These are phyloP conservation scores for Diaporthe citriasiana DNA, from an alignment of 2,329 filamentous ascomycete genomes.

Conservation along the genomic window DNA sequence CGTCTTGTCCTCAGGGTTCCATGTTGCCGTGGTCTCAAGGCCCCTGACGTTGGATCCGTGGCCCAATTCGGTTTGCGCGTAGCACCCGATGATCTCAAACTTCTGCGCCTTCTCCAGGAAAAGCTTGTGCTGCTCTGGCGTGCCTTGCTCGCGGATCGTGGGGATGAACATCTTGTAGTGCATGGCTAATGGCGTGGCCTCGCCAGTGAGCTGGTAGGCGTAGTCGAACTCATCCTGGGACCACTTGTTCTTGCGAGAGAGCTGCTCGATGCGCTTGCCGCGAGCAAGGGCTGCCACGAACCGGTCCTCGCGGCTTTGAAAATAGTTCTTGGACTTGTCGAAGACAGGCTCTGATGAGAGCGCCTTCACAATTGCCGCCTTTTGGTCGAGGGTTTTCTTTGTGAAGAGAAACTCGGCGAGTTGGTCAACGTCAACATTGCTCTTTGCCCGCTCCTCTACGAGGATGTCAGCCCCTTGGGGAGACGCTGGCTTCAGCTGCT, in stretches of 20 bases:
- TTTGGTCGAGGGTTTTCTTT: constrained; percentile 72
- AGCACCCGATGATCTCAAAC: constrained; percentile 83
- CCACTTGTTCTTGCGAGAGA: constrained; percentile 78
- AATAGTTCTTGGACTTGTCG: constrained; percentile 84
- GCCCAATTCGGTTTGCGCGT: constrained; percentile 85
- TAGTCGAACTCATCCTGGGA: constrained; percentile 71
- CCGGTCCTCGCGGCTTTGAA: constrained; percentile 76
- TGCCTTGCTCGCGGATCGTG: constrained; percentile 79
- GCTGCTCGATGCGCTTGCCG: constrained; percentile 77
- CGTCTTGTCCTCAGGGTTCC: constrained; percentile 80
- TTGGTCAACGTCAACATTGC: constrained; percentile 75
- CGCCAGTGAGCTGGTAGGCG: constrained; percentile 78
- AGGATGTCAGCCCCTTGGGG: constrained; percentile 80
- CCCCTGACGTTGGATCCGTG: constrained; percentile 84
- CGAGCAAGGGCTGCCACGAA: constrained; percentile 79
- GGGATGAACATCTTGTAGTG: constrained; percentile 69
- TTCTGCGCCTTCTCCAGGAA: constrained; percentile 78
- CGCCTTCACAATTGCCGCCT: constrained; percentile 72
- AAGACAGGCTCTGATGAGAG: constrained; percentile 78
- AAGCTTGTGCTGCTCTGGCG: constrained; percentile 78
- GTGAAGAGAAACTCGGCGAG: constrained; percentile 79
- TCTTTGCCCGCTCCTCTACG: constrained; percentile 75
- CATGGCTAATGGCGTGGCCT: constrained; percentile 81
- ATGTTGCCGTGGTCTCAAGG: constrained; percentile 80
- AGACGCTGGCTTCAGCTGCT: constrained; percentile 60